Evolutionary conservation across 2,329 filamentous ascomycete species (phyloP), one percentile per base, ranked within the genome.

Genomic region (Fusarium nygamai): DNA sequence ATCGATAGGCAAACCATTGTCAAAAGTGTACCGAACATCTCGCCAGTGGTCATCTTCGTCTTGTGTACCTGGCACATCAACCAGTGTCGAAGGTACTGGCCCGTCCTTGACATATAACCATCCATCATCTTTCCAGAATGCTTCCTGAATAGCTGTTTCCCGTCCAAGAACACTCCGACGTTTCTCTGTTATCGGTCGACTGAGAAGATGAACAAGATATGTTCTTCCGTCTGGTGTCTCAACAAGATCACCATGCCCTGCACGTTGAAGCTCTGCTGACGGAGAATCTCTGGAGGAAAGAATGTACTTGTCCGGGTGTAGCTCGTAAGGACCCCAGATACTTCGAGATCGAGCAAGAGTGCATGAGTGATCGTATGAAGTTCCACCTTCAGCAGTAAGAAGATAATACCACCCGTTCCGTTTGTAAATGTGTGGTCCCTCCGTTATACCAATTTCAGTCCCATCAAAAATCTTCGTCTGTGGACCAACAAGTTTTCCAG

Each of bases 41-140:
- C 80, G 80, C 87, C 87, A 89, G 81, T 88, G 88, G 9, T 72
- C 59, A 1, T 71, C 75, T 7, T 89, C 87, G 62, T 89, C 82
- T 20, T 83, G 81, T 5, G 78, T 78, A 1, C 81, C 87, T 0
- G 86, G 87, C 0, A 89, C 78, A 24, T 89, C 85, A 33, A 89
- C 86, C 59, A 81, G 79, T 10, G 91, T 82, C 2, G 85, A 87
- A 3, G 88, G 88, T 13, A 88, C 82, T 0, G 88, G 88, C 0
- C 89, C 89, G 62, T 87, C 81, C 78, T 90, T 90, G 44, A 91
- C 82, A 66, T 90, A 90, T 6, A 91, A 83, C 90, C 90, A 91
- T 73, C 88, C 89, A 24, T 87, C 81, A 12, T 87, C 81, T 6
- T 73, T 81, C 90, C 89, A 91, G 74, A 84, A 86, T 0, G 86